Base-by-base conservation (phyloP, 352 stramenopile species). In the Globisporangium acanthophoron region DNA sequence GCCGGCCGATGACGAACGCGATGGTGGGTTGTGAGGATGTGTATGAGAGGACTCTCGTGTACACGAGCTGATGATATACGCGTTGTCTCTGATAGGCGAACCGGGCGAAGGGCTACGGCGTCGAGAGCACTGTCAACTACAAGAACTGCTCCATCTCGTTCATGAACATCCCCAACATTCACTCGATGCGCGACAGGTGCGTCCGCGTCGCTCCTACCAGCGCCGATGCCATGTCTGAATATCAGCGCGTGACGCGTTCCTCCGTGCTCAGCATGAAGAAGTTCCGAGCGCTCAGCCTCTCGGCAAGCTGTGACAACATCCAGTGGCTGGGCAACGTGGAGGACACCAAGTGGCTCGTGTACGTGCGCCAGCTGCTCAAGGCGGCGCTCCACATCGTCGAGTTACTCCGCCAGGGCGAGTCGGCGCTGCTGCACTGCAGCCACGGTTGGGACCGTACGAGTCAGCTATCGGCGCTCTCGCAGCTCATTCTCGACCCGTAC, bases 91-190 rank as follows among this genome's bases (percentile, higher is more conserved):
- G 35, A 0, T 24, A 87, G 62, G 83, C 79, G 20, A 88, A 94
- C 44, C 82, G 83, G 31, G 79, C 97, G 65, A 85, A 97, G 73
- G 87, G 96, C 58, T 98, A 96, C 72, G 94, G 96, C 39, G 96
- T 97, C 53, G 96, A 99, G 69, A 98, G 96, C 71, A 92, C 86
- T 0, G 93, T 96, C 43, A 95, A 98, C 72, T 99, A 99, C 77
- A 88, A 92, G 49, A 94, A 94, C 53, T 89, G 82, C 39, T 92
- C 83, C 0, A 74, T 99, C n/a, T 89, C 90, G 31, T 99, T 99
- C 80, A 98, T 98, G 85, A 97, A 98, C 59, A 98, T 99, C 65
- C 90, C 88, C 13, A 99, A 99, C 67, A 99, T 99, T 59, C 96
- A 99, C 71, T 94, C 90, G 15, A 98, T 99, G 76, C 91, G 97